Base-by-base conservation (phyloP, 1,139 yeast species). In the Sugiyamaella japonica region DNA sequence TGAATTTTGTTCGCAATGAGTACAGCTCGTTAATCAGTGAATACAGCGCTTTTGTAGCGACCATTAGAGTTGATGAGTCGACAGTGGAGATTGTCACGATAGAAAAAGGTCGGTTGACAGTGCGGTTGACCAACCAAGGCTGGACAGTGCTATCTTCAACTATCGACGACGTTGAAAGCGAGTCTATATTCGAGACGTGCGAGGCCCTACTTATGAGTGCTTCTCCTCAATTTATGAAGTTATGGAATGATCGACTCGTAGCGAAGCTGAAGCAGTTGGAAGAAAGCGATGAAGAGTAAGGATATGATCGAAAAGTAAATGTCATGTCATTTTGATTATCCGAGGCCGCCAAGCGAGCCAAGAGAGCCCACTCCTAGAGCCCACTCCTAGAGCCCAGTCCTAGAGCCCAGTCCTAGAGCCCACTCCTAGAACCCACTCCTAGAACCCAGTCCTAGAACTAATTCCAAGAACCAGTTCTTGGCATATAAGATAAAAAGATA, bases 231-330 rank as follows among this genome's bases (percentile, higher is more conserved):
- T 49, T 49, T 16, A 8, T 13, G 25, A 7, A 16, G 15, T 28
- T 49, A 15, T 49, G 46, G 46, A 49, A 42, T 16, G 37, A 32
- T 17, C 40, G 23, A 37, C 34, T 48, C 7, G 12, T 8, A 12
- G 46, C 28, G 4, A 39, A 31, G 17, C 40, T 50, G 2, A 23
- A 67, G 66, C 67, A 69, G 70, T 66, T 71, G 5, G n/a, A n/a
- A n/a, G n/a, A n/a, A 20, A 20, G 25, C 25, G 6, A 20, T 20
- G 25, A 20, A 20, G 3, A 20, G 25, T 20, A 6, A 20, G 25
- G 25, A 20, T n/a, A n/a, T n/a, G n/a, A n/a, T n/a, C n/a, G n/a
- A n/a, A n/a, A n/a, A n/a, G n/a, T n/a, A n/a, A n/a, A n/a, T n/a
- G n/a, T n/a, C n/a, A n/a, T n/a, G n/a, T n/a, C n/a, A n/a, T n/a